Percentiles rank a stretch among this genome's conserved stretches.
Conservation (phyloP, 2,329 filamentous ascomycete species). For the Cercospora sp. region DNA sequence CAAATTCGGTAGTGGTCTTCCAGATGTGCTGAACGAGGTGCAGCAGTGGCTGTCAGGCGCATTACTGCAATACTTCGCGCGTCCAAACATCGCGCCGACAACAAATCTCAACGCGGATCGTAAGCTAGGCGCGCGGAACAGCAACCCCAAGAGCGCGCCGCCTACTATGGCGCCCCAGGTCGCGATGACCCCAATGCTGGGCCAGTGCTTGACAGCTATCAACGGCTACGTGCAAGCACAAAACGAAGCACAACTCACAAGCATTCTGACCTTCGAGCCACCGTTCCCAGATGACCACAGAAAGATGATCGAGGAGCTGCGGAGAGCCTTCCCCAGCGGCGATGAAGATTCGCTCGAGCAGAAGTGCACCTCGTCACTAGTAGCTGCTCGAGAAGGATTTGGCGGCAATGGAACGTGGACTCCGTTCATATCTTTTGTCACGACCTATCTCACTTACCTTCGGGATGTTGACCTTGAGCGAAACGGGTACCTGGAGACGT, state of each 20-base stretch:
- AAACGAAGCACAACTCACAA: conserved; percentile 65
- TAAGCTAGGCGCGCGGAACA: neutral
- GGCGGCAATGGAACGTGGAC: conserved; percentile 71
- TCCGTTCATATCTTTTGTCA: conserved; percentile 75
- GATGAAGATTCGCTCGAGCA: conserved; percentile 58
- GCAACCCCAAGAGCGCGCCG: neutral
- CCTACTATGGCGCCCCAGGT: conserved; percentile 15
- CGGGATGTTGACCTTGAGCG: conserved; percentile 78
- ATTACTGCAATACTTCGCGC: conserved; percentile 1
- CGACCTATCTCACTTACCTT: conserved; percentile 77
- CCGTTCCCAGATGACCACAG: conserved; percentile 67
- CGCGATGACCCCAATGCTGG: conserved; percentile 42
- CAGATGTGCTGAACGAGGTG: neutral
- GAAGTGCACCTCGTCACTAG: conserved; percentile 64
- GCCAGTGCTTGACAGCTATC: conserved; percentile 68
- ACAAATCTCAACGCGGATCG: neutral
- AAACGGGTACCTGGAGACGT: conserved; percentile 71
- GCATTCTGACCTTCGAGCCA: conserved; percentile 74
- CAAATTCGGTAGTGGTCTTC: neutral
- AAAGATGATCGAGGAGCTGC: conserved; percentile 67
- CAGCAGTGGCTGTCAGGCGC: conserved; percentile 11
- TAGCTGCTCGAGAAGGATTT: conserved; percentile 62
- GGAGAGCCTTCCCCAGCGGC: conserved; percentile 55
- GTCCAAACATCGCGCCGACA: neutral
- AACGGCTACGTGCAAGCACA: conserved; percentile 61